Conservation (phyloP, 306 rosid genomes). For the Gillenia trifoliata region DNA sequence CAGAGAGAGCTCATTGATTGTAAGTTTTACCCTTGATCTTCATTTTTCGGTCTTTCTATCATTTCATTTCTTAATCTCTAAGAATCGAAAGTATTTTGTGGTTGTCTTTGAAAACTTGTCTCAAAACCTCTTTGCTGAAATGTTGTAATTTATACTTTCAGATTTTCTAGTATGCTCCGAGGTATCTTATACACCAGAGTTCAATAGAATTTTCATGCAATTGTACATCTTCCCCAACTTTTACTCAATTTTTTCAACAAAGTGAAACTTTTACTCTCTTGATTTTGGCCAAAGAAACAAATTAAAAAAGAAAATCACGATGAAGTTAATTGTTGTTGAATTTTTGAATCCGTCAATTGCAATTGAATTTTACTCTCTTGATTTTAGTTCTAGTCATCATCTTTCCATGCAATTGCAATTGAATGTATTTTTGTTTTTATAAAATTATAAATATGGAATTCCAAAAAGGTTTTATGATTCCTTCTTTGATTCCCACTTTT, state of each 20-base stretch:
- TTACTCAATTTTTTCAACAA: background rate
- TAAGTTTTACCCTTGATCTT: background rate
- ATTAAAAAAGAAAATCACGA: background rate
- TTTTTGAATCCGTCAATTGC: conserved; percentile 22
- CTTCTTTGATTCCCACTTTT: conserved; percentile 45
- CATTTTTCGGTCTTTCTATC: background rate
- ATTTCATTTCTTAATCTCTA: background rate
- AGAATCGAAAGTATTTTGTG: background rate
- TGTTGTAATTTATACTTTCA: background rate
- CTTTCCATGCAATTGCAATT: conserved; percentile 16
- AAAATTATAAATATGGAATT: conserved; percentile 7
- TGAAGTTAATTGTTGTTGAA: background rate
- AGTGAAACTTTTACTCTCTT: background rate
- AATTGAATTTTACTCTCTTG: background rate
- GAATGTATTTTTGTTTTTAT: conserved; percentile 3
- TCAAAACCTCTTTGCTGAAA: conserved; percentile 1
- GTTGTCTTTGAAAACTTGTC: background rate
- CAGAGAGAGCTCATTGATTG: background rate
- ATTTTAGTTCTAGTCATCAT: background rate
- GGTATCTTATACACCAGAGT: background rate
- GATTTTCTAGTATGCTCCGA: background rate
- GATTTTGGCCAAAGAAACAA: background rate
- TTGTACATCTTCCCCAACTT: background rate
- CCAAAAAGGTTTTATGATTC: conserved; percentile 40
- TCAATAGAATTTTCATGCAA: background rate